Evolutionary conservation across 2,329 filamentous ascomycete genomes (phyloP).

Genomic region (Metarhizium humberi): DNA sequence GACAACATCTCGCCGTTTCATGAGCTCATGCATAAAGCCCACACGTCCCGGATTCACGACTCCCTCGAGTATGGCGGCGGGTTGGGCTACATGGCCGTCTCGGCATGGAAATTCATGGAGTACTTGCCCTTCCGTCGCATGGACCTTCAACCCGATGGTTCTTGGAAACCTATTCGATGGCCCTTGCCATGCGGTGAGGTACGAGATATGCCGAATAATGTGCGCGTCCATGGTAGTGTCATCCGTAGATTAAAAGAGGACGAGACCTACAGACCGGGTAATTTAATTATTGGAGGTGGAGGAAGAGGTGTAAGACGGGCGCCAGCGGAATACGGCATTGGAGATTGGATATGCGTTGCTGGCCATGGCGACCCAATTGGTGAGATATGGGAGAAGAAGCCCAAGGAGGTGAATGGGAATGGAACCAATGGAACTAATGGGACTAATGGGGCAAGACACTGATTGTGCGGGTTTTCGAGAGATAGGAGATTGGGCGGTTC

Average conservation of each 20-base stretch:
- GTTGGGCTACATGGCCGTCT: constrained; percentile 42
- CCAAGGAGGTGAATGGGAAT: constrained; percentile 4
- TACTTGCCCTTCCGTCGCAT: constrained; percentile 73
- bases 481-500: not conserved
- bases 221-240: constrained; percentile 64
- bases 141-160: constrained; percentile 63
- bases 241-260: constrained; percentile 61
- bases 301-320: constrained; percentile 59
- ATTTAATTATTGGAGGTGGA: constrained; percentile 71
- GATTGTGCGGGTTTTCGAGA: not conserved
- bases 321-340: constrained; percentile 53
- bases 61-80: constrained; percentile 58
- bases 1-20: constrained; percentile 35
- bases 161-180: constrained; percentile 74
- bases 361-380: constrained; percentile 59
- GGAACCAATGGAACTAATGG: not conserved
- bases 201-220: constrained; percentile 63
- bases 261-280: constrained; percentile 61
- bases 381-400: constrained; percentile 49
- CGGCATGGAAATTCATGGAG: constrained; percentile 71
- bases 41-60: constrained; percentile 54
- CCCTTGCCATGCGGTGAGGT: constrained; percentile 70
- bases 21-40: constrained; percentile 47
- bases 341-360: constrained; percentile 60
- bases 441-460: not conserved